These are phyloP conservation scores for Parafenestella ontariensis DNA, from an alignment of 2,329 filamentous ascomycete genomes.

Conservation along the genomic window DNA sequence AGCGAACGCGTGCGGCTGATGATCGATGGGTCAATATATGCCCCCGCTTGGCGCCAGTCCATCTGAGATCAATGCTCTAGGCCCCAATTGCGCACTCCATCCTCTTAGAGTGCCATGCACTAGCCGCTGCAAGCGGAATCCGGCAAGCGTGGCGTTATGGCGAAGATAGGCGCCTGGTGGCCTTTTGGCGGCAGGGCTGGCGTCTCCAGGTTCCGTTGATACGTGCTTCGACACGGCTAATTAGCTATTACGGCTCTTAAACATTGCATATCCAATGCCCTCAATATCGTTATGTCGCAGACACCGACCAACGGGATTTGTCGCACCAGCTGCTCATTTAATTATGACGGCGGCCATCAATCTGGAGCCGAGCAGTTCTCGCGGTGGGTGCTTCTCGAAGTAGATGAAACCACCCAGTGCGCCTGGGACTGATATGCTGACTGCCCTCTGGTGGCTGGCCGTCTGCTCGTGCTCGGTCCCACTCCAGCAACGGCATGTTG, in stretches of 20 bases:
- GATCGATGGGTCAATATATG: constrained; percentile 48
- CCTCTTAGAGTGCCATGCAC: constrained; percentile 36
- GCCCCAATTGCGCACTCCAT: constrained; percentile 43
- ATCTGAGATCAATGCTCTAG: constrained; percentile 49
- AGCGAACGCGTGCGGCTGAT: constrained; percentile 47
- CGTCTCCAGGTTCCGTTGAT: constrained; percentile 27
- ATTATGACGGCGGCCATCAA: not conserved
- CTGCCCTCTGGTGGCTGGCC: constrained; percentile 17
- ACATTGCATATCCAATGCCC: constrained; percentile 17
- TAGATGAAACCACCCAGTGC: not conserved
- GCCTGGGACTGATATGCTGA: constrained; percentile 13
- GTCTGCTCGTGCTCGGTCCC: constrained; percentile 20
- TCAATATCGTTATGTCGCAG: constrained; percentile 21
- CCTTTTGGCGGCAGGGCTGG: constrained; percentile 41
- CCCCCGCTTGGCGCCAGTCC: constrained; percentile 47
- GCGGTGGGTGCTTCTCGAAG: constrained; percentile 13
- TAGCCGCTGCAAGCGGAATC: constrained; percentile 49
- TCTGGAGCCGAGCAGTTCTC: constrained; percentile 15
- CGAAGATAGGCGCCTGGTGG: constrained; percentile 37
- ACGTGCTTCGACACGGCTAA: constrained; percentile 44
- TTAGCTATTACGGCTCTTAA: constrained; percentile 35
- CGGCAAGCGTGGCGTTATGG: constrained; percentile 42
- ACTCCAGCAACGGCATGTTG: constrained; percentile 21
- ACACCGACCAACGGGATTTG: constrained; percentile 29
- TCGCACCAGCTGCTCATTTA: constrained; percentile 1